These are phyloP conservation scores for Lactarius akahatsu DNA, from an alignment of 768 basidiomycete genomes.

Conservation along the genomic window DNA sequence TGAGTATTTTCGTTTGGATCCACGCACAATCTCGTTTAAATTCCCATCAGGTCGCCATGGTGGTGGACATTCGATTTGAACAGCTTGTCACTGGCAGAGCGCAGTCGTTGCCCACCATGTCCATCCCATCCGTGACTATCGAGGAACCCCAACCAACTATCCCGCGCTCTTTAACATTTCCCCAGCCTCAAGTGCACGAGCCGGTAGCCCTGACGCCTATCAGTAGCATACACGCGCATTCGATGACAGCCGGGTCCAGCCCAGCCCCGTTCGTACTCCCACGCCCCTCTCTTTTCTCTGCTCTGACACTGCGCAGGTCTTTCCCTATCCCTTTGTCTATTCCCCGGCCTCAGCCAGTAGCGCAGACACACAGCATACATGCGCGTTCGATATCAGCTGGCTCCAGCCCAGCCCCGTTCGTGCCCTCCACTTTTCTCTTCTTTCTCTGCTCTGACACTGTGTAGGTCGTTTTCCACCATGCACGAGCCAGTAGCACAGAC, in stretches of 20 bases:
- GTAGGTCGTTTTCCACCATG: slow-evolving; percentile 3
- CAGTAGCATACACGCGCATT: not conserved
- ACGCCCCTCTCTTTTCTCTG: not conserved
- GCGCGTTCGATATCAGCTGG: not conserved
- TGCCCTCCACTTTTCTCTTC: not conserved
- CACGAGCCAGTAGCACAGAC: not conserved
- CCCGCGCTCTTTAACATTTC: not conserved
- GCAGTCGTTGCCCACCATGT: not conserved
- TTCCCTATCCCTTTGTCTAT: not conserved
- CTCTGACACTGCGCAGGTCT: slow-evolving; percentile 13
- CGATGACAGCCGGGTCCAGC: not conserved
- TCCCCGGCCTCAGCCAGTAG: not conserved
- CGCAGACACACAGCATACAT: not conserved
- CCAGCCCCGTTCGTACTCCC: slow-evolving; percentile 4
- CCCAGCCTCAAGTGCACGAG: not conserved
- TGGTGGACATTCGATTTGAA: slow-evolving; percentile 18
- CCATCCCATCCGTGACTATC: not conserved
- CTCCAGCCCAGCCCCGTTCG: slow-evolving; percentile 14
- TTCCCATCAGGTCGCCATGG: slow-evolving; percentile 12
- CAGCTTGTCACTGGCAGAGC: slow-evolving; percentile 15
- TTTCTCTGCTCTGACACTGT: not conserved
- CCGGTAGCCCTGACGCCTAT: not conserved
- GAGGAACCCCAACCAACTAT: not conserved
- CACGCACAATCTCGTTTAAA: not conserved
- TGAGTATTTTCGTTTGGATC: not conserved